Evolutionary conservation across 2,329 filamentous ascomycete genomes (phyloP).

Genomic region (Ciborinia camelliae): DNA sequence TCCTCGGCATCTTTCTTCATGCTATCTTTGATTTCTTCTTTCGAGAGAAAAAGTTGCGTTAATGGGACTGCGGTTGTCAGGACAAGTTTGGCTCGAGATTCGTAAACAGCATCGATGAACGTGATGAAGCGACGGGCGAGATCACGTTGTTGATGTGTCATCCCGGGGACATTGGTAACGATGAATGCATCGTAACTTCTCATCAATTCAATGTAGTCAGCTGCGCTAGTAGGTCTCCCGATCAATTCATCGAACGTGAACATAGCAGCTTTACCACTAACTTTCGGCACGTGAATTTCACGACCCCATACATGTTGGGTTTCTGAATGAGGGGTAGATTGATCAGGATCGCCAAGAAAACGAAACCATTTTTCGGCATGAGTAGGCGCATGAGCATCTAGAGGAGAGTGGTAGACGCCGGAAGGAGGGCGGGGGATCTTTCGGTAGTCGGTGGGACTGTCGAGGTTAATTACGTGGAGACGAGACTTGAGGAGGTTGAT

Average conservation of each 20-base stretch:
- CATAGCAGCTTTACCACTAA: constrained; percentile 82
- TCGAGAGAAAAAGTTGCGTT: constrained; percentile 78
- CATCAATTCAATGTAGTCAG: constrained; percentile 91
- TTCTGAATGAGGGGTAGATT: constrained; percentile 70
- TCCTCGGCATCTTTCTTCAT: constrained; percentile 46
- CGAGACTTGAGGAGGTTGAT: constrained; percentile 85
- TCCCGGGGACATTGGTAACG: constrained; percentile 84
- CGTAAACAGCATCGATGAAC: constrained; percentile 95
- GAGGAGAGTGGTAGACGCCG: constrained; percentile 87
- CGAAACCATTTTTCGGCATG: constrained; percentile 95
- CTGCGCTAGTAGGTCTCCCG: constrained; percentile 80
- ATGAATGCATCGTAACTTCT: constrained; percentile 89
- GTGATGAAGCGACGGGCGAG: constrained; percentile 92
- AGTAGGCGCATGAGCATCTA: constrained; percentile 70
- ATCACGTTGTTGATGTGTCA: constrained; percentile 84
- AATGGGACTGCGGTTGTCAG: constrained; percentile 86
- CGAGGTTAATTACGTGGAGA: constrained; percentile 86
- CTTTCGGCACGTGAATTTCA: constrained; percentile 80
- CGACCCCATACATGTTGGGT: constrained; percentile 89
- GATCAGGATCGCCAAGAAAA: constrained; percentile 75
- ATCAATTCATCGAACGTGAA: constrained; percentile 95
- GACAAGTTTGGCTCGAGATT: constrained; percentile 88
- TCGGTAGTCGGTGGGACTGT: constrained; percentile 94
- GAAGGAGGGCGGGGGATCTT: constrained; percentile 92
- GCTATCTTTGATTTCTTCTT: constrained; percentile 62